phyloP scores from a whole-genome alignment of 208 protist genomes.

The Herpetomonas samuelpessoai region DNA sequence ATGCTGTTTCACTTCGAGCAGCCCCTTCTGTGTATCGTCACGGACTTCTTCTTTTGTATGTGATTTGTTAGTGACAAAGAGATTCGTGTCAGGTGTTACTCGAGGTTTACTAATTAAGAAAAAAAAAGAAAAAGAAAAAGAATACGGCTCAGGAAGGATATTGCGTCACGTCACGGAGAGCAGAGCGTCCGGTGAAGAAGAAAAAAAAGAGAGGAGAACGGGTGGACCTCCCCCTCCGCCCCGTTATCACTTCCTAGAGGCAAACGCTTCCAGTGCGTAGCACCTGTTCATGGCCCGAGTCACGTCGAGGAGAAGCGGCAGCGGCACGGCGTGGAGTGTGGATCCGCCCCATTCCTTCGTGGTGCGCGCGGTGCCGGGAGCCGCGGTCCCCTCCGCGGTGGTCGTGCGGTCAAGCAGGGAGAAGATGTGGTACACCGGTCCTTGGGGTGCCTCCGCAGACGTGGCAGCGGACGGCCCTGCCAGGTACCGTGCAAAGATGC shows the following conservation, averaged over 20 bases:
- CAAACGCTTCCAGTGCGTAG: conserved; percentile 14
- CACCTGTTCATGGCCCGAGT: conserved; percentile 34
- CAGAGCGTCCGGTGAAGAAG: background rate
- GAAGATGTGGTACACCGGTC: conserved; percentile 37
- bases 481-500: no score
- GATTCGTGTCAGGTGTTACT: background rate
- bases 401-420: conserved; percentile 36
- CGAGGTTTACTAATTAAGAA: background rate
- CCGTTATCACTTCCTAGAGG: background rate
- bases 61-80: no score
- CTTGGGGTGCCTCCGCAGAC: background rate
- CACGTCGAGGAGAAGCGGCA: conserved; percentile 35
- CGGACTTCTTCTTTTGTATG: no score
- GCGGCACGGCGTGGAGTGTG: conserved; percentile 36
- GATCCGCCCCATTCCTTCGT: conserved; percentile 11
- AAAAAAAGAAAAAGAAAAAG: conserved; percentile 2
- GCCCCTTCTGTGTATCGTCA: no score
- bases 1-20: no score
- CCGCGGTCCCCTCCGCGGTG: background rate
- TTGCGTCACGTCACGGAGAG: background rate
- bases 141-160: background rate
- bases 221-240: background rate
- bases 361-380: background rate
- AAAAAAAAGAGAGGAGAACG: conserved; percentile 2
- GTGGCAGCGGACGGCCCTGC: no score